phyloP scores from a whole-genome alignment of 768 basidiomycete genomes.

The Trametes maxima region DNA sequence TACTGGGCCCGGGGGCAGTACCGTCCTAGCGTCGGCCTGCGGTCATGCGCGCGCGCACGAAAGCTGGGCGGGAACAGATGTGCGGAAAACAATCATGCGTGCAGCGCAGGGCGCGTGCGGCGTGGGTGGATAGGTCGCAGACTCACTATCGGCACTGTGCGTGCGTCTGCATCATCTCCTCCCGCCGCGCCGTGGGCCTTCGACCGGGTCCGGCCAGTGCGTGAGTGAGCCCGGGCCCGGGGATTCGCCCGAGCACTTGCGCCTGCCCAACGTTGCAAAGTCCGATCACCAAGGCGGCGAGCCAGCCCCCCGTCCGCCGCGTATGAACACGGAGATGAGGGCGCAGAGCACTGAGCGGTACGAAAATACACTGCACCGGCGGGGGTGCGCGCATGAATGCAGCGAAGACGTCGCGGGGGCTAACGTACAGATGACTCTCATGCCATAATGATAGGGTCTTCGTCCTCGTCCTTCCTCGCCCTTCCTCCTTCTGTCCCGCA shows the following conservation, averaged over 20 bases:
- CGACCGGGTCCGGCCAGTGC: neutral
- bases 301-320: neutral
- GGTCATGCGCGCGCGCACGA: no score
- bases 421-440: conserved; percentile 18
- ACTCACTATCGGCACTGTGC: neutral
- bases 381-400: conserved; percentile 7
- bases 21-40: no score
- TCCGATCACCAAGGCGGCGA: neutral
- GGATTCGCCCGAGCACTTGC: neutral
- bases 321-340: neutral
- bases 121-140: neutral
- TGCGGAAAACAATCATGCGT: neutral
- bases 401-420: conserved; percentile 2
- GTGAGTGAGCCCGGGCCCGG: neutral
- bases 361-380: conserved; percentile 9
- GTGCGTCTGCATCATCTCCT: neutral
- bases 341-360: neutral
- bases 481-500: conserved; percentile 4
- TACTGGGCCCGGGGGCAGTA: no score
- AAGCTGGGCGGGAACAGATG: neutral
- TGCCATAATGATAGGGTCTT: conserved; percentile 20
- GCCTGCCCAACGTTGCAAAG: neutral
- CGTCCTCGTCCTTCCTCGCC: conserved; percentile 8
- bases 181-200: neutral
- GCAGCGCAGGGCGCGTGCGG: neutral